These are phyloP conservation scores for Limtongozyma cylindracea DNA, from an alignment of 805 yeast species.

Conservation along the genomic window DNA sequence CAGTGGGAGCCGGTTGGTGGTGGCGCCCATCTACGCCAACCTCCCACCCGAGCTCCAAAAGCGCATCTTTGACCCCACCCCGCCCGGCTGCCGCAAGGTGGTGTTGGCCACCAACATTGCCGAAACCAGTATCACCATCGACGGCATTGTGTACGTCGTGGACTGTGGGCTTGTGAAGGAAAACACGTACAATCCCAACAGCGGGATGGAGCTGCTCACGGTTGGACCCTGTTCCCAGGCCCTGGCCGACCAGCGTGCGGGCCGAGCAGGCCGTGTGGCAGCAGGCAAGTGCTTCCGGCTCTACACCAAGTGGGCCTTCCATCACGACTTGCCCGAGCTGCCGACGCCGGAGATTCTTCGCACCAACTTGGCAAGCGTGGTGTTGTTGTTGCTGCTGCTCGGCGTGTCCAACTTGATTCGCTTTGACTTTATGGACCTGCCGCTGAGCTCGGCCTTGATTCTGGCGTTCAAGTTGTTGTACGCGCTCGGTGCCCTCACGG, in stretches of 20 bases:
- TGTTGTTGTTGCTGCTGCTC: conserved; percentile 51
- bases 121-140: conserved; percentile 18
- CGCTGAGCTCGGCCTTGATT: conserved; percentile 45
- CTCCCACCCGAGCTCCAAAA: conserved; percentile 69
- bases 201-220: conserved; percentile 19
- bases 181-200: conserved; percentile 13
- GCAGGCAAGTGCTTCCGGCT: conserved; percentile 39
- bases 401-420: conserved; percentile 65
- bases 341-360: conserved; percentile 88
- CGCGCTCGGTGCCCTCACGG: conserved; percentile 67
- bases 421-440: conserved; percentile 85
- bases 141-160: conserved; percentile 15
- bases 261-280: conserved; percentile 21
- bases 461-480: conserved; percentile 65
- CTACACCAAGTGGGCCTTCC: conserved; percentile 64
- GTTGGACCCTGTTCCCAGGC: conserved; percentile 19
- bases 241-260: conserved; percentile 19
- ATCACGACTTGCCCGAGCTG: conserved; percentile 49
- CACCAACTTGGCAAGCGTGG: conserved; percentile 54
- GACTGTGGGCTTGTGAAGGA: conserved; percentile 21
- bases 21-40: conserved; percentile 81
- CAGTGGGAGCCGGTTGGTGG: conserved; percentile 30
- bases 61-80: conserved; percentile 71
- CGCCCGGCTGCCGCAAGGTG: conserved; percentile 53
- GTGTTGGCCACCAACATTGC: conserved; percentile 89